Evolutionary conservation across 2,329 filamentous ascomycete genomes (phyloP), one percentile per base, ranked within the genome.

Genomic region (Colletotrichum sp.): DNA sequence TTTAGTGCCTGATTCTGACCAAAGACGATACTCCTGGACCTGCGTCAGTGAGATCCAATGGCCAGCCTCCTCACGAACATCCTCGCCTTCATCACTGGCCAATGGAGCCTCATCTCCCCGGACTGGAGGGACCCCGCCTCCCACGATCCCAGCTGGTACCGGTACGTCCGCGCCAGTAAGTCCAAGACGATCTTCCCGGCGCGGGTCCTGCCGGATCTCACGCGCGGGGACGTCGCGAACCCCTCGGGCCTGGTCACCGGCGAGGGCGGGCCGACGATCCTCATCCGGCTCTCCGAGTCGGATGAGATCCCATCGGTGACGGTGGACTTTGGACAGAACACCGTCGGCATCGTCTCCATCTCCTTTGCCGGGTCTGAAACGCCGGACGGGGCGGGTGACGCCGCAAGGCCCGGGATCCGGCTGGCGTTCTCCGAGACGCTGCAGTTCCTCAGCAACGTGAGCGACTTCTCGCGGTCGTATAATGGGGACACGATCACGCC

Each of bases 311-410:
- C 88, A 1, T 82, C 82, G 3, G 78, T 90, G 10, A 85, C 89
- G 16, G 78, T 90, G n/a, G 88, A 90, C 77, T 90, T 89, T 79
- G 88, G 88, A 2, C 84, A 86, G 67, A 88, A 89, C 70, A 82
- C 87, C 6, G 87, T 85, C 8, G 88, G 88, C 0, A 80, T 85
- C 43, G 72, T 89, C 6, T 82, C 80, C 6, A 86, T 90, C 55
- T 80, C 82, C 8, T 89, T 90, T 74, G 83, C 82, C 2, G 84
- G 84, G 1, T 82, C 84, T 1, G 39, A n/a, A 48, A 76, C 77
- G 13, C 82, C 81, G 28, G 74, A 34, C 21, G 69, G 66, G 7
- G 61, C 61, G 8, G 21, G 16, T 34, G 55, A 32, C 13, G 83
- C 78, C 66, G 30, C 30, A 32, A 80, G 80, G 32, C 87, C 84